Evolutionary conservation across 1,284 basidiomycete genomes (phyloP).

Genomic region (Pseudozyma hubeiensis): DNA sequence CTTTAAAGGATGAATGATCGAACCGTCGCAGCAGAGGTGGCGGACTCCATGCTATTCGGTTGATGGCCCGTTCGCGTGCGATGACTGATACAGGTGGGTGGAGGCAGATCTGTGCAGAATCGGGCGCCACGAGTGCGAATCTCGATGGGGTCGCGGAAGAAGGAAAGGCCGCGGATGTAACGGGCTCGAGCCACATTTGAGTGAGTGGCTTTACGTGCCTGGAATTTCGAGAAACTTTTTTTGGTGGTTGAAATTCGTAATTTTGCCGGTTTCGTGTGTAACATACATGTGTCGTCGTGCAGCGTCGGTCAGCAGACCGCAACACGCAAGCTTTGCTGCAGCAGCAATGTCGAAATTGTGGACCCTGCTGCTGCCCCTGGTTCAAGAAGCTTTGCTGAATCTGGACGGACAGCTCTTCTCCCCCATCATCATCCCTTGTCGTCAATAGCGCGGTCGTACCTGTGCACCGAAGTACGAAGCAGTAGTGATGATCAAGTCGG

Average conservation of each 20-base stretch:
- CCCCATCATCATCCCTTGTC: not conserved
- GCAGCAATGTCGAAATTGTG: too few relatives aligned
- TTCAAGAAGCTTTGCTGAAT: not conserved
- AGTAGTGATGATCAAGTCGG: slow-evolving; percentile 32
- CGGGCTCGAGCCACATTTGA: slow-evolving; percentile 11
- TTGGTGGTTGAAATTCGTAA: not conserved
- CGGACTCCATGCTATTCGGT: too few relatives aligned
- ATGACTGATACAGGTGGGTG: too few relatives aligned
- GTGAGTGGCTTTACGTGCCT: not conserved
- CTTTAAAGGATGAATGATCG: too few relatives aligned
- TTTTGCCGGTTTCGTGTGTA: not conserved
- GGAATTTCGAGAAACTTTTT: slow-evolving; percentile 28
- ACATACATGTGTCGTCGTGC: not conserved
- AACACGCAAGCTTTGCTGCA: not conserved
- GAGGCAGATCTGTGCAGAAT: slow-evolving; percentile 15
- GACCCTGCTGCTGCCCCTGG: not conserved
- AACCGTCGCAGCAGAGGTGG: too few relatives aligned
- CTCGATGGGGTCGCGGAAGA: slow-evolving; percentile 1
- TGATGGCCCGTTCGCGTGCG: too few relatives aligned
- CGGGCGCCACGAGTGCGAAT: not conserved
- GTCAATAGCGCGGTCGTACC: slow-evolving; percentile 1
- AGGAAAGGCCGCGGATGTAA: slow-evolving; percentile 19
- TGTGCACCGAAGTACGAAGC: not conserved
- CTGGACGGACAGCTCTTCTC: not conserved
- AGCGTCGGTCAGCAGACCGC: slow-evolving; percentile 4